Percentiles rank a stretch among this genome's conserved stretches.
These are phyloP conservation scores for Byssochlamys sp. DNA, from an alignment of 2,329 filamentous ascomycete species.

Conservation along the genomic window DNA sequence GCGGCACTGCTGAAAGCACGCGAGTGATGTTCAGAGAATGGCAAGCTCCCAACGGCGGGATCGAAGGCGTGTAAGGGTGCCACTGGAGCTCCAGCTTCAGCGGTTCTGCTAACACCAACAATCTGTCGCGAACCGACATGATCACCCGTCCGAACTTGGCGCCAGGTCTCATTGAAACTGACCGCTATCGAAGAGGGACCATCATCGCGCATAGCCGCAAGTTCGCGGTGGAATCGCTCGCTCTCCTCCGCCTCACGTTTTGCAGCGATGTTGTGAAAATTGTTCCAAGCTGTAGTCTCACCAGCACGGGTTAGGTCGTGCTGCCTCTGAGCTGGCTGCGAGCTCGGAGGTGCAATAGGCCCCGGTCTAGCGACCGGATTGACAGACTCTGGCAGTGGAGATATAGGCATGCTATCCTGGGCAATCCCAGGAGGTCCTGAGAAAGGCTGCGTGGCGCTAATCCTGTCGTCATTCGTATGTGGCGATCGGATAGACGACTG, in stretches of 20 bases:
- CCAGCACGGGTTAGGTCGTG: conserved; percentile 17
- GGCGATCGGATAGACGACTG: conserved; percentile 27
- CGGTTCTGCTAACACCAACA: conserved; percentile 26
- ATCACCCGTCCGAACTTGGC: conserved; percentile 35
- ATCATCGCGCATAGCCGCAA: conserved; percentile 30
- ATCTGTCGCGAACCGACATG: conserved; percentile 31
- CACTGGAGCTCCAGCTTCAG: conserved; percentile 16
- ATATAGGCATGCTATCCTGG: conserved; percentile 25
- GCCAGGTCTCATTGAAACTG: conserved; percentile 38
- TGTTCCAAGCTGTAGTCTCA: conserved; percentile 34
- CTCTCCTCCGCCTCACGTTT: conserved; percentile 34
- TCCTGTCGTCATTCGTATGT: conserved; percentile 9
- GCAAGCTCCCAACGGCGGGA: conserved; percentile 25
- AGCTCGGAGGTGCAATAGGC: conserved; percentile 38
- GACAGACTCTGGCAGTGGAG: conserved; percentile 29
- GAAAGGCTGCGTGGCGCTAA: conserved; percentile 20
- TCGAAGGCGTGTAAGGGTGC: conserved; percentile 28
- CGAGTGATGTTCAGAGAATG: conserved; percentile 24
- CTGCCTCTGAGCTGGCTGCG: conserved; percentile 24
- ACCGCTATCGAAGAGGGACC: conserved; percentile 24
- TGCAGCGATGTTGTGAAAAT: conserved; percentile 32
- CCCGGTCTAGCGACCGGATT: conserved; percentile 34
- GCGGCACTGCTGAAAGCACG: conserved; percentile 26
- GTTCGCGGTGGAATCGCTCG: conserved; percentile 31
- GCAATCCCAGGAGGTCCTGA: conserved; percentile 19